These are phyloP conservation scores for Melampsora larici-populina DNA, from an alignment of 1,284 basidiomycete genomes.

Conservation along the genomic window DNA sequence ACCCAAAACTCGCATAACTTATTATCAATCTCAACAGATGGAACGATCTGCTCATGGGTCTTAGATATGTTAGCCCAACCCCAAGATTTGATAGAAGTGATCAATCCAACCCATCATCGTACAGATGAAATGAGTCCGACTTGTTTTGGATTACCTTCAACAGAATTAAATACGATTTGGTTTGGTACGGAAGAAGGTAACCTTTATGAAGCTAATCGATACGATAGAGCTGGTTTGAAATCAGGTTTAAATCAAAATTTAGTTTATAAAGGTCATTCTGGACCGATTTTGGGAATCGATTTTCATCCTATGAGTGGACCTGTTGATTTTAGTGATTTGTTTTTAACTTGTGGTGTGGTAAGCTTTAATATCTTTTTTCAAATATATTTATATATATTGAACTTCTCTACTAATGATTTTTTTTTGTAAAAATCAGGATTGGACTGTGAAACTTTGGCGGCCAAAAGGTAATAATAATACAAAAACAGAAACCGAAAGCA, in stretches of 20 bases:
- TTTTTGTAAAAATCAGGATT: conserved; percentile 60
- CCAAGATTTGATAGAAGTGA: conserved; percentile 85
- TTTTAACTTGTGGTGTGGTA: conserved; percentile 74
- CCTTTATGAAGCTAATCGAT: conserved; percentile 89
- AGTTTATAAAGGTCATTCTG: conserved; percentile 85
- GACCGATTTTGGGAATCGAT: conserved; percentile 85
- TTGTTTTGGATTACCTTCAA: conserved; percentile 83
- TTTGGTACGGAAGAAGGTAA: conserved; percentile 97
- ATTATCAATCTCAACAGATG: conserved; percentile 92
- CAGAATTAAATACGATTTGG: conserved; percentile 92
- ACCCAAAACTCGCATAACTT: conserved; percentile 97
- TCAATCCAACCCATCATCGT: conserved; percentile 80
- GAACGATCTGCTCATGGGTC: conserved; percentile 93
- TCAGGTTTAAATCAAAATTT: conserved; percentile 88
- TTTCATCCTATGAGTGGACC: conserved; percentile 85
- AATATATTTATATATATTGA: conserved; percentile 47
- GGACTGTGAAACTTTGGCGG: conserved; percentile 94
- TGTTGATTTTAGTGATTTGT: conserved; percentile 91
- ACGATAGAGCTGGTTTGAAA: conserved; percentile 92
- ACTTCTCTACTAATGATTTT: no score
- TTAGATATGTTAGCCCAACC: conserved; percentile 98
- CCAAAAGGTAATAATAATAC: conserved; percentile 57
- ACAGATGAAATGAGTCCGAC: conserved; percentile 94
- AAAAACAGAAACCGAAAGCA: conserved; percentile 18
- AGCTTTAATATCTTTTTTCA: conserved; percentile 46